Conservation (phyloP, 2,329 filamentous ascomycete genomes). For the Colletotrichum endophyticum region DNA sequence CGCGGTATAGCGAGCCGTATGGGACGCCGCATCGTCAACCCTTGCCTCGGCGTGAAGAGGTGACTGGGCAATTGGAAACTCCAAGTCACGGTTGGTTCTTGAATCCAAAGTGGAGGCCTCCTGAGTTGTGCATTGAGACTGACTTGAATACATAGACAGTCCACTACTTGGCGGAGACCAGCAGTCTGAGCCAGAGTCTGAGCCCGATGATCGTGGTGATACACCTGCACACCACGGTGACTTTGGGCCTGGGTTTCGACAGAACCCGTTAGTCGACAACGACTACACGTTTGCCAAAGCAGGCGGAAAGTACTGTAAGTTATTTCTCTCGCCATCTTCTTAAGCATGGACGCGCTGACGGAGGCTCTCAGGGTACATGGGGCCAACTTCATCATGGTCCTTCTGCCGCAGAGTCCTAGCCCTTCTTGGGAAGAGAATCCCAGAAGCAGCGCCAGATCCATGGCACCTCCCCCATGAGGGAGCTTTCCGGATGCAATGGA, state of each 20-base stretch:
- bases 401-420: conserved; percentile 37
- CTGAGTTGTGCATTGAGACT: background rate
- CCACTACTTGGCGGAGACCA: background rate
- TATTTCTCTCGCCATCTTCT: background rate
- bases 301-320: conserved; percentile 33
- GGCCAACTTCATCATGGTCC: conserved; percentile 39
- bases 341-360: background rate
- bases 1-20: background rate
- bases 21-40: background rate
- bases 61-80: background rate
- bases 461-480: conserved; percentile 35
- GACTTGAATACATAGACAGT: background rate
- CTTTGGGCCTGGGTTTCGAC: conserved; percentile 14
- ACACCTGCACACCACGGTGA: background rate
- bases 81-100: conserved; percentile 3
- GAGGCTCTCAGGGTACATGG: conserved; percentile 34
- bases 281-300: conserved; percentile 35
- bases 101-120: background rate
- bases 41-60: background rate
- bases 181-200: conserved; percentile 4
- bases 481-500: conserved; percentile 30
- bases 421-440: conserved; percentile 33
- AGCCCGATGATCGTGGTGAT: background rate
- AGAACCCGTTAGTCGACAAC: conserved; percentile 35
- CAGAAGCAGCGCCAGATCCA: conserved; percentile 35